Percentiles rank a stretch among this genome's conserved stretches.
Conservation (phyloP, 2,329 filamentous ascomycete species). For the Cladosporium sp. region DNA sequence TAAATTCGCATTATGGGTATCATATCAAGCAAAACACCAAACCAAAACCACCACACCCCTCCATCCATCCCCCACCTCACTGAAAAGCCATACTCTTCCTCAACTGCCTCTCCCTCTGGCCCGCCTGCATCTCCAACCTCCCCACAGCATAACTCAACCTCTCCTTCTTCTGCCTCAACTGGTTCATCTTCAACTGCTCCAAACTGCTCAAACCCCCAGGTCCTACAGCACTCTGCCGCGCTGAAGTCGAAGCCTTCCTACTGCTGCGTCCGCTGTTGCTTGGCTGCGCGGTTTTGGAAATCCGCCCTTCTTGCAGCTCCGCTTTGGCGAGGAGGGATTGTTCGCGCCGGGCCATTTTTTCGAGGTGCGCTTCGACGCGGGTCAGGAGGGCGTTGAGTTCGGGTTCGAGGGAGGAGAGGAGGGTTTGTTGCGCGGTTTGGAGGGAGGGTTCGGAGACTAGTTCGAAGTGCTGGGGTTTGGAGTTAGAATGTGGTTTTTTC, state of each 20-base stretch:
- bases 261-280: slow-evolving; percentile 14
- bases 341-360: slow-evolving; percentile 76
- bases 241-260: neutral
- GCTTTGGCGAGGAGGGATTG: slow-evolving; percentile 76
- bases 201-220: slow-evolving; percentile 38
- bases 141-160: slow-evolving; percentile 82
- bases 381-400: slow-evolving; percentile 74
- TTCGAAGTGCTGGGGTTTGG: slow-evolving; percentile 70
- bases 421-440: slow-evolving; percentile 72
- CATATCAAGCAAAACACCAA: neutral
- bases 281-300: slow-evolving; percentile 37
- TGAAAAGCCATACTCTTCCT: slow-evolving; percentile 64
- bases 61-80: neutral
- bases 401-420: slow-evolving; percentile 85
- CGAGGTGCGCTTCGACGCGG: slow-evolving; percentile 76
- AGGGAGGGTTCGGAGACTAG: slow-evolving; percentile 82
- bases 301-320: slow-evolving; percentile 73
- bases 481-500: neutral
- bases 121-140: slow-evolving; percentile 77
- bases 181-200: slow-evolving; percentile 57
- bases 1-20: slow-evolving; percentile 7
- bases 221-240: slow-evolving; percentile 9
- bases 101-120: slow-evolving; percentile 67
- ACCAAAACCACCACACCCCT: neutral
- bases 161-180: slow-evolving; percentile 75